Base-by-base conservation (phyloP, 176 grass and related monocot species). In the Pontederia crassipes region DNA sequence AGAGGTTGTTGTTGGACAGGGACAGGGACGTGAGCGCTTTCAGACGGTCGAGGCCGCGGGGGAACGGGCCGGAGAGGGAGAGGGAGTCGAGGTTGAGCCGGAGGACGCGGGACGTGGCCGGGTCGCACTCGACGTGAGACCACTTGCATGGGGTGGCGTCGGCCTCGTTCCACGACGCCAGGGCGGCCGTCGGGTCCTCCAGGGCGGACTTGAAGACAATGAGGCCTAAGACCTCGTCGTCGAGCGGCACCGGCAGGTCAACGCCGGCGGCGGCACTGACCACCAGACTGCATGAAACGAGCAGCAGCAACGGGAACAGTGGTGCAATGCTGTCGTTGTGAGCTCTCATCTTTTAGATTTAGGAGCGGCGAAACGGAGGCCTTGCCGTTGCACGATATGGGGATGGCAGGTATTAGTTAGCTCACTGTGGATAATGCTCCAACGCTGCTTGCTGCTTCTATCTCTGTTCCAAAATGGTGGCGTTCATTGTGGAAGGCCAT, bases 201-300 rank as follows among this genome's bases (percentile, higher is more conserved):
- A 98, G 75, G 49, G 79, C 79, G 0, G 77, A 80, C 16, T 80
- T 85, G 84, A 98, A 98, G 8, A 98, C 87, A 18, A 98, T 66
- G 17, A 98, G 61, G 0, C 87, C 84, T 3, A 97, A 71, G 32
- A 97, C 87, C 79, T 97, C 93, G 65, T 97, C 93, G 78, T 91
- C 85, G 10, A 97, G 69, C 18, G 87, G 81, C 76, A 82, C 68
- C 66, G 93, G 87, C 47, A 92, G 73, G 14, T 74, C 68, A 11
- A 14, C 52, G 11, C 52, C 48, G 45, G 17, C 8, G 9, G 9
- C 9, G 8, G 9, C 29, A 40, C 6, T 40, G 6, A 40, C 6
- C 6, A 40, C 32, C 32, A 40, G 6, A 7, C 32, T 40, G 32
- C 32, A 40, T 40, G 32, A 40, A 40, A 40, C 32, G 32, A 40